Conservation (phyloP, 257 asterid genomes). For the Forsythia viridissima region DNA sequence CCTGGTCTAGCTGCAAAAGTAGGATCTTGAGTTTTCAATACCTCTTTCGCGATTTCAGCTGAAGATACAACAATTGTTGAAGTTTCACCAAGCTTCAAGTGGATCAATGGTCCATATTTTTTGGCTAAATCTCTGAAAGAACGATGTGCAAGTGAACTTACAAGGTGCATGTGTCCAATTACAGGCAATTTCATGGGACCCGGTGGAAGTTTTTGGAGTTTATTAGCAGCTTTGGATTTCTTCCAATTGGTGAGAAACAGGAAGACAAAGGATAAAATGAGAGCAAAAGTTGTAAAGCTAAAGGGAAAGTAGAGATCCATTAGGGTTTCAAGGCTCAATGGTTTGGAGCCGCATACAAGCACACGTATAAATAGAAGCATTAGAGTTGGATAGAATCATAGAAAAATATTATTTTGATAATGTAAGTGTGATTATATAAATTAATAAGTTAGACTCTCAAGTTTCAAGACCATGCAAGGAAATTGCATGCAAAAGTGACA, state of each 20-base stretch:
- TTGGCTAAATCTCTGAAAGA: constrained; percentile 17
- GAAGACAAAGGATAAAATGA: not conserved
- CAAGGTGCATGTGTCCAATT: constrained; percentile 25
- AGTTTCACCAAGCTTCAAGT: constrained; percentile 16
- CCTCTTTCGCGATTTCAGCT: no score
- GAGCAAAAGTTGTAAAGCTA: not conserved
- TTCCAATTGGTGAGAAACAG: not conserved
- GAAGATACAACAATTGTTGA: constrained; percentile 20
- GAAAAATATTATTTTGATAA: no score
- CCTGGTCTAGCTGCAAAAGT: constrained; percentile 3
- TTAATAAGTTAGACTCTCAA: no score
- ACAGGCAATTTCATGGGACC: constrained; percentile 27
- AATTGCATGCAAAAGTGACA: no score
- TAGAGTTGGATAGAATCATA: no score
- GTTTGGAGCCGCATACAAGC: no score
- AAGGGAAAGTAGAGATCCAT: no score
- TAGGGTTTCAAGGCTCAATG: no score
- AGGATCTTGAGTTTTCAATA: constrained; percentile 8
- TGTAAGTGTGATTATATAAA: no score
- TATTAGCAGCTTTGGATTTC: constrained; percentile 3
- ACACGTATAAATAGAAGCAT: no score
- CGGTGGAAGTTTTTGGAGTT: constrained; percentile 13
- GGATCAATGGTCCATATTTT: constrained; percentile 20
- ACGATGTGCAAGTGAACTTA: constrained; percentile 12
- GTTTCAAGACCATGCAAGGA: no score